Evolutionary conservation across 1,284 basidiomycete genomes (phyloP).

Genomic region (Fomes fomentarius): DNA sequence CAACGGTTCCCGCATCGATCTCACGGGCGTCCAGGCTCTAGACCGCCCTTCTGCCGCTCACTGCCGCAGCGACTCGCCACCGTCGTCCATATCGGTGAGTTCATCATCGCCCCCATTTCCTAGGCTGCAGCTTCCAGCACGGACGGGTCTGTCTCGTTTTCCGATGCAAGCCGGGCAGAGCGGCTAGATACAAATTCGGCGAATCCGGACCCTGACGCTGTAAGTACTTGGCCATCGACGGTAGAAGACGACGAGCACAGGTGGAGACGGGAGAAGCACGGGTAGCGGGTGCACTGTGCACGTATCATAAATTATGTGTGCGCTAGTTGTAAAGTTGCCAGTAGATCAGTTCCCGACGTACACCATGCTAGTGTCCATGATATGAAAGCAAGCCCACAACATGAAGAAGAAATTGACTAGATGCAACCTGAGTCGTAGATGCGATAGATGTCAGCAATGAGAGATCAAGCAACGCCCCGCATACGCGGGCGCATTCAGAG

Average conservation of each 20-base stretch:
- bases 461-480: neutral
- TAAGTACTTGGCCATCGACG: too few relatives aligned
- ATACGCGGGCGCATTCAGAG: neutral
- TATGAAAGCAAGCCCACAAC: slow-evolving; percentile 4
- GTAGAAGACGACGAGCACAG: too few relatives aligned
- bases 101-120: neutral
- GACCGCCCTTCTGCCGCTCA: slow-evolving; percentile 12
- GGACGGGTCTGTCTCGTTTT: neutral
- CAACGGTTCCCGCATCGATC: slow-evolving; percentile 10
- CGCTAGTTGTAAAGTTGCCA: slow-evolving; percentile 1
- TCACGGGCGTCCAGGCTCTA: slow-evolving; percentile 6
- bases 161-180: neutral
- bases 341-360: neutral
- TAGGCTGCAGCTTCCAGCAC: neutral
- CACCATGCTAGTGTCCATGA: slow-evolving; percentile 11
- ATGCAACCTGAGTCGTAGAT: neutral
- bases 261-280: too few relatives aligned
- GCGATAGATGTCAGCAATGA: neutral
- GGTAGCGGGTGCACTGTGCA: neutral
- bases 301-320: slow-evolving; percentile 10
- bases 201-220: too few relatives aligned
- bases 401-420: neutral
- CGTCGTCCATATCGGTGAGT: slow-evolving; percentile 12
- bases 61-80: slow-evolving; percentile 6
- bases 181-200: neutral